These are phyloP conservation scores for Termitomyces sp. DNA, from an alignment of 768 basidiomycete species.

Conservation along the genomic window DNA sequence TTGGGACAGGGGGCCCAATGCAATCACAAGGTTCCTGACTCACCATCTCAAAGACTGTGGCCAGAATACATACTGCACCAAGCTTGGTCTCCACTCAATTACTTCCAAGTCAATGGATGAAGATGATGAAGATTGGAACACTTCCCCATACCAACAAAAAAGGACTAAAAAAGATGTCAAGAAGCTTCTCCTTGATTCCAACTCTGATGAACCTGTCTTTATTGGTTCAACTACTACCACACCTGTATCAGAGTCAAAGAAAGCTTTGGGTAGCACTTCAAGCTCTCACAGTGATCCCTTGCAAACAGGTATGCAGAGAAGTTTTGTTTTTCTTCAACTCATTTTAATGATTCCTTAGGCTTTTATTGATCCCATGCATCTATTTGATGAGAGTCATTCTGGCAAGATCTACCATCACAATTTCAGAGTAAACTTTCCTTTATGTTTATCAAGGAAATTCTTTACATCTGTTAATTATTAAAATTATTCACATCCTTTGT, in stretches of 20 bases:
- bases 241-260: no score
- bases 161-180: not conserved
- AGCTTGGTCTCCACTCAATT: not conserved
- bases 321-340: not conserved
- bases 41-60: slow-evolving; percentile 4
- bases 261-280: no score
- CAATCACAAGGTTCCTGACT: not conserved
- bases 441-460: no score
- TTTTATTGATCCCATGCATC: no score
- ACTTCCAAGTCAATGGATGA: not conserved
- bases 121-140: not conserved
- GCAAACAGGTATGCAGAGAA: not conserved
- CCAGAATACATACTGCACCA: not conserved
- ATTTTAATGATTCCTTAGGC: no score
- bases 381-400: no score
- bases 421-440: no score
- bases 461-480: no score
- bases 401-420: no score
- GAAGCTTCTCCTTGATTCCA: no score
- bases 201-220: not conserved
- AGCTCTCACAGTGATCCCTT: no score
- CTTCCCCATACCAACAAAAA: not conserved
- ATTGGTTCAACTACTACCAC: not conserved
- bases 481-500: no score
- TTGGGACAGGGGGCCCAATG: slow-evolving; percentile 6